Conservation (phyloP, 352 stramenopile genomes). For the Globisporangium solare region DNA sequence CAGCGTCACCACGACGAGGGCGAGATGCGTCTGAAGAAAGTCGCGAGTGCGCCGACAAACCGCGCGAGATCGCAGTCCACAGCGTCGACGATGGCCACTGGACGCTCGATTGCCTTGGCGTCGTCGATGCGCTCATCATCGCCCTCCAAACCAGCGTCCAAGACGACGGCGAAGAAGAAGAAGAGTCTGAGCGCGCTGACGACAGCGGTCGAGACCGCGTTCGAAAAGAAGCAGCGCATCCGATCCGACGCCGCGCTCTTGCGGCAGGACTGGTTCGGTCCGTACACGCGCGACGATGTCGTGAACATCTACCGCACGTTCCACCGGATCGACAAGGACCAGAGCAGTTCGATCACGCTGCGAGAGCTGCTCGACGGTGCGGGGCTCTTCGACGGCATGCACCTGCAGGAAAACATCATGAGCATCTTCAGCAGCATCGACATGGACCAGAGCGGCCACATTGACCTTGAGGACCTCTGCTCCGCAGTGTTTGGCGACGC, state of each 20-base stretch:
- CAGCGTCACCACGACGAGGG: not conserved
- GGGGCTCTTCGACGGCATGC: conserved; percentile 49
- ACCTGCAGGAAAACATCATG: conserved; percentile 65
- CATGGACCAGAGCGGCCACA: conserved; percentile 65
- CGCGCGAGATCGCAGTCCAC: not conserved
- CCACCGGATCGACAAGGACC: conserved; percentile 61
- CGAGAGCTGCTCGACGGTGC: conserved; percentile 54
- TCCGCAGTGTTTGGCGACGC: conserved; percentile 55
- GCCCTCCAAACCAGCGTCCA: conserved; percentile 7
- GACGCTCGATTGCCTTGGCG: not conserved
- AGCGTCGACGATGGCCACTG: not conserved
- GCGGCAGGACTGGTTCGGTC: conserved; percentile 55
- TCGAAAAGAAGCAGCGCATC: conserved; percentile 58
- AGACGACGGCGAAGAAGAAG: conserved; percentile 25
- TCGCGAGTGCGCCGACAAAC: conserved; percentile 9
- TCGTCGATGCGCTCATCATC: conserved; percentile 2
- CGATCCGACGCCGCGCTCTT: conserved; percentile 58
- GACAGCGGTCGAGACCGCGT: conserved; percentile 6
- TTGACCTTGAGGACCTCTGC: conserved; percentile 65
- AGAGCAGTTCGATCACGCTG: conserved; percentile 62
- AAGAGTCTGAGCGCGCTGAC: conserved; percentile 3
- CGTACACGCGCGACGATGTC: conserved; percentile 60
- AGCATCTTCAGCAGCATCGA: conserved; percentile 80
- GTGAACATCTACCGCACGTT: conserved; percentile 75
- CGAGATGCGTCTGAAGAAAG: conserved; percentile 7